Evolutionary conservation across 768 basidiomycete species (phyloP).

Genomic region (Mycena latifolia): DNA sequence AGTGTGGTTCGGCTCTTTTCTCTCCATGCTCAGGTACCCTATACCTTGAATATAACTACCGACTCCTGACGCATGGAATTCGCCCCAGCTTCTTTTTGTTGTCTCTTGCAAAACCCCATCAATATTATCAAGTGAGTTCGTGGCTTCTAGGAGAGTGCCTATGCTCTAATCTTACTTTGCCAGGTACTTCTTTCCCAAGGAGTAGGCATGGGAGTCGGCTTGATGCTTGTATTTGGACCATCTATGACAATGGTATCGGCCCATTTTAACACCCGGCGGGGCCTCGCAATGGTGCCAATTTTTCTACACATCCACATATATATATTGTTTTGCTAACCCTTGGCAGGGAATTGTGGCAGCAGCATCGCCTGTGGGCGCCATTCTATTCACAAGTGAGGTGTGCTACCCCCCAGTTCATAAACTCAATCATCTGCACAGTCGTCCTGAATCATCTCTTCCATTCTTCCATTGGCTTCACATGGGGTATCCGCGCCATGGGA

Average conservation of each 20-base stretch:
- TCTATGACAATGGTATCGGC: slow-evolving; percentile 26
- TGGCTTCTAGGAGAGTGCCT: neutral
- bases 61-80: neutral
- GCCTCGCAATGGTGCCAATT: slow-evolving; percentile 22
- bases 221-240: slow-evolving; percentile 26
- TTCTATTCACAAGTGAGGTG: slow-evolving; percentile 21
- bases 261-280: slow-evolving; percentile 21
- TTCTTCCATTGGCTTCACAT: slow-evolving; percentile 25
- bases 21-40: slow-evolving; percentile 25
- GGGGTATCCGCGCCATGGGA: slow-evolving; percentile 22
- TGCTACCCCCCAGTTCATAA: neutral
- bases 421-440: slow-evolving; percentile 5
- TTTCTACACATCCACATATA: too few relatives aligned
- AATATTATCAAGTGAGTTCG: slow-evolving; percentile 21
- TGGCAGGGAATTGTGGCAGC: slow-evolving; percentile 24
- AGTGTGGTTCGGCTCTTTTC: slow-evolving; percentile 29
- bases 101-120: slow-evolving; percentile 25
- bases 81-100: slow-evolving; percentile 10
- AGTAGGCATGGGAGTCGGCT: slow-evolving; percentile 23
- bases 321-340: neutral
- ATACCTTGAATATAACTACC: neutral
- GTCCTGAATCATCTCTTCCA: slow-evolving; percentile 23
- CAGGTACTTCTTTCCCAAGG: slow-evolving; percentile 28
- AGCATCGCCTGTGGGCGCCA: slow-evolving; percentile 23
- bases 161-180: neutral